Evolutionary conservation across 23 red algal genomes (phyloP).

Genomic region (Gracilaria gracilis): DNA sequence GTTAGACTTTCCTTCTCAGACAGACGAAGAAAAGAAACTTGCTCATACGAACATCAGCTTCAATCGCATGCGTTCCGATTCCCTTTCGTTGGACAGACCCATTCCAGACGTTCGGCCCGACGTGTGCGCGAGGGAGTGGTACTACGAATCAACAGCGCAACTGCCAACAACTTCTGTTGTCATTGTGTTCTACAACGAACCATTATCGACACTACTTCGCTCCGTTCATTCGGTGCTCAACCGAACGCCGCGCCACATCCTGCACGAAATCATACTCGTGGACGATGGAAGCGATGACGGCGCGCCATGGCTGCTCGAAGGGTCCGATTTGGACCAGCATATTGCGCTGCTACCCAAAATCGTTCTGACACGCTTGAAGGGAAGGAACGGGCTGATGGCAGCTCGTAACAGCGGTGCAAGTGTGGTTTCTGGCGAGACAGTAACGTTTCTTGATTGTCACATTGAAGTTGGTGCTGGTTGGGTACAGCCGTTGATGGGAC

Average conservation of each 20-base stretch:
- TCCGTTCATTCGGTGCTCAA: slow-evolving; percentile 64
- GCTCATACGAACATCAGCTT: slow-evolving; percentile 57
- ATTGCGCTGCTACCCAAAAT: slow-evolving; percentile 60
- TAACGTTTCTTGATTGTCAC: slow-evolving; percentile 62
- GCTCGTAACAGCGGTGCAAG: slow-evolving; percentile 63
- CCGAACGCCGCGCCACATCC: slow-evolving; percentile 43
- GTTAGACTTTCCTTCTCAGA: slow-evolving; percentile 59
- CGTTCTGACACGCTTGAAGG: slow-evolving; percentile 38
- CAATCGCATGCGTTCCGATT: slow-evolving; percentile 47
- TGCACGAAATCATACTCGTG: slow-evolving; percentile 71
- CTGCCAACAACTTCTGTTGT: slow-evolving; percentile 52
- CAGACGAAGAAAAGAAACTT: slow-evolving; percentile 33
- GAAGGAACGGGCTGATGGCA: slow-evolving; percentile 64
- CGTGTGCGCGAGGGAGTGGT: slow-evolving; percentile 45
- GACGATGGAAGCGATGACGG: slow-evolving; percentile 74
- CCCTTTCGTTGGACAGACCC: slow-evolving; percentile 37
- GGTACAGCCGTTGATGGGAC: slow-evolving; percentile 56
- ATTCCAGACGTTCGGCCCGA: slow-evolving; percentile 56
- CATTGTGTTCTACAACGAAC: slow-evolving; percentile 76
- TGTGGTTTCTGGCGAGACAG: slow-evolving; percentile 50
- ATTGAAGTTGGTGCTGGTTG: slow-evolving; percentile 63
- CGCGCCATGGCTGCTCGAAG: slow-evolving; percentile 63
- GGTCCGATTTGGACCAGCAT: slow-evolving; percentile 53
- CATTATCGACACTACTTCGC: slow-evolving; percentile 49
- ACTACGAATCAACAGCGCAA: slow-evolving; percentile 13